Conservation (phyloP, 192 early-diverging fungal genomes). For the Phlyctochytrium planicorne region DNA sequence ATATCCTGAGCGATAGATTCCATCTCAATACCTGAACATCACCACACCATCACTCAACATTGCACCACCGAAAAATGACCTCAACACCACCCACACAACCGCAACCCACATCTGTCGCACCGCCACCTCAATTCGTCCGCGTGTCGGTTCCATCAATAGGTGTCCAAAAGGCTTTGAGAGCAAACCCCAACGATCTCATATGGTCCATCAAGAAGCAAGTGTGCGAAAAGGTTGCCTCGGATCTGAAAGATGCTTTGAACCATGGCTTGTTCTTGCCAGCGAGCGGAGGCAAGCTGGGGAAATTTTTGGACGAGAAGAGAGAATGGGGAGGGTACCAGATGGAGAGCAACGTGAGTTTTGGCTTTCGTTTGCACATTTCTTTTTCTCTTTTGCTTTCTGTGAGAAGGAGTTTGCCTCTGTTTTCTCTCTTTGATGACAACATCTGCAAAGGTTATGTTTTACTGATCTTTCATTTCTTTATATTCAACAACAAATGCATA, state of each 20-base stretch:
- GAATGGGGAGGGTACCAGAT: slow-evolving; percentile 29
- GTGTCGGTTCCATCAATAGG: slow-evolving; percentile 39
- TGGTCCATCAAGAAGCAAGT: slow-evolving; percentile 51
- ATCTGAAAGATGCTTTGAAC: slow-evolving; percentile 48
- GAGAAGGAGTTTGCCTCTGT: too few species aligned
- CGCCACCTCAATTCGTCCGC: slow-evolving; percentile 37
- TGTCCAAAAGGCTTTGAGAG: slow-evolving; percentile 44
- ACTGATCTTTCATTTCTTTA: too few species aligned
- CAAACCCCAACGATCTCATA: slow-evolving; percentile 31
- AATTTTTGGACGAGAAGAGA: slow-evolving; percentile 50
- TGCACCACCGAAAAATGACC: too few species aligned
- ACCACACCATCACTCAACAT: too few species aligned
- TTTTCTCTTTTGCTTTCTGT: too few species aligned
- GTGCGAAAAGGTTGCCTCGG: slow-evolving; percentile 46
- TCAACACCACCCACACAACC: neutral
- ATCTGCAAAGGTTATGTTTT: too few species aligned
- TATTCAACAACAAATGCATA: too few species aligned
- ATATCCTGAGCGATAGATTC: too few species aligned
- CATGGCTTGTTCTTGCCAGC: slow-evolving; percentile 44
- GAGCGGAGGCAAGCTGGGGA: slow-evolving; percentile 35
- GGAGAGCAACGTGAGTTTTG: slow-evolving; percentile 45
- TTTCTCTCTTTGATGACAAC: too few species aligned
- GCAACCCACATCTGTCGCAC: slow-evolving; percentile 7
- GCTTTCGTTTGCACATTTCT: too few species aligned
- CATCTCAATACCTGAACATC: too few species aligned